phyloP scores from a whole-genome alignment of 2,329 filamentous ascomycete species.

The Phyllosticta citrichinensis region DNA sequence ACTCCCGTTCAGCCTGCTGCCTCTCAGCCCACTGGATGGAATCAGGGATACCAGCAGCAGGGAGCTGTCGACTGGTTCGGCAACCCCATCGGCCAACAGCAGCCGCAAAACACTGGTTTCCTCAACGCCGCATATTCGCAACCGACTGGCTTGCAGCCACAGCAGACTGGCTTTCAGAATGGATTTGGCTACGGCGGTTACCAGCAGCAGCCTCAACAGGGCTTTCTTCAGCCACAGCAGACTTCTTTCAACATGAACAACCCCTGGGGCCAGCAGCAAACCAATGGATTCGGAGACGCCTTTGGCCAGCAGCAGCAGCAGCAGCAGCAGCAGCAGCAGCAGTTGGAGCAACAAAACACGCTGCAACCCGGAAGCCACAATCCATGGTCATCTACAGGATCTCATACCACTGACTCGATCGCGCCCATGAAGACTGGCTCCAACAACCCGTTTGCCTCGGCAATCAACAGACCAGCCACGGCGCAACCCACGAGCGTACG shows the following conservation, averaged over 20 bases:
- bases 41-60: conserved; percentile 96
- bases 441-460: conserved; percentile 88
- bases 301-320: conserved; percentile 39
- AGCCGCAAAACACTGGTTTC: conserved; percentile 57
- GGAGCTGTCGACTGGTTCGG: conserved; percentile 94
- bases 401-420: conserved; percentile 50
- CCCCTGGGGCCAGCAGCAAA: conserved; percentile 29
- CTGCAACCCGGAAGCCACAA: conserved; percentile 82
- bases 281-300: conserved; percentile 23
- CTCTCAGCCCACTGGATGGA: conserved; percentile 77
- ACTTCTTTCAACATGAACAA: conserved; percentile 45
- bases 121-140: conserved; percentile 63
- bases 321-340: conserved; percentile 42
- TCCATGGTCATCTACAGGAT: conserved; percentile 63
- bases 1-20: conserved; percentile 53
- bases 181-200: conserved; percentile 50
- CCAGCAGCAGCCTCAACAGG: conserved; percentile 51
- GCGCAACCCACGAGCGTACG: conserved; percentile 37
- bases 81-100: conserved; percentile 70
- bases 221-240: conserved; percentile 52
- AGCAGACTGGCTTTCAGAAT: conserved; percentile 57
- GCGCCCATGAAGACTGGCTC: conserved; percentile 84
- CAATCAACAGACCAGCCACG: conserved; percentile 52
- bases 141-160: conserved; percentile 59
- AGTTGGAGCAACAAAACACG: conserved; percentile 48